Evolutionary conservation across 2,329 filamentous ascomycete species (phyloP).

Genomic region (Xylariaceae sp.): DNA sequence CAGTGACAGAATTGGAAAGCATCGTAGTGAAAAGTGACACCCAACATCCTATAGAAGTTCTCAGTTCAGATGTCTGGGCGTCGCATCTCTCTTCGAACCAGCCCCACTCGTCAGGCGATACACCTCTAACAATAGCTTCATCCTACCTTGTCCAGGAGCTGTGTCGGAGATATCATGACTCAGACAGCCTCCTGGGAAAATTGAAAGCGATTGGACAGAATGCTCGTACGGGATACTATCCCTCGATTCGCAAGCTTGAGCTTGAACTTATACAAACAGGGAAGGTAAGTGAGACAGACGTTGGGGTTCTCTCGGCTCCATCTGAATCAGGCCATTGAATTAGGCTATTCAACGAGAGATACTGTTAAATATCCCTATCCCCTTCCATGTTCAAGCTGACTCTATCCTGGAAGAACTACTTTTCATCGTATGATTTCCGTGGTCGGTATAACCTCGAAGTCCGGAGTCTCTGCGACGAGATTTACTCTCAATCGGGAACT

Average conservation of each 20-base stretch:
- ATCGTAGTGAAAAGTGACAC: slow-evolving; percentile 34
- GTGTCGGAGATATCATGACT: slow-evolving; percentile 32
- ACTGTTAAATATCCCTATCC: not conserved
- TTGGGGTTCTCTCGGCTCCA: not conserved
- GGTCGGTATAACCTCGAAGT: slow-evolving; percentile 39
- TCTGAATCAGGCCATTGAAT: not conserved
- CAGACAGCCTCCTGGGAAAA: slow-evolving; percentile 29
- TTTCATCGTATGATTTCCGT: slow-evolving; percentile 32
- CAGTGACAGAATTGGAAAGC: slow-evolving; percentile 42
- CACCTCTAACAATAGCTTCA: slow-evolving; percentile 34
- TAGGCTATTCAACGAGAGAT: not conserved
- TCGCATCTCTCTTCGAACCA: slow-evolving; percentile 36
- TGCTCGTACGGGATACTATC: slow-evolving; percentile 34
- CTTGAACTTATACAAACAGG: slow-evolving; percentile 47
- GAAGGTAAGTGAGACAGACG: slow-evolving; percentile 36
- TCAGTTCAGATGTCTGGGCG: slow-evolving; percentile 38
- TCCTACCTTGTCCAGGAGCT: slow-evolving; percentile 35
- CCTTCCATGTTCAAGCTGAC: slow-evolving; percentile 1
- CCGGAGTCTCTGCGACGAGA: slow-evolving; percentile 37
- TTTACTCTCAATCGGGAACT: slow-evolving; percentile 37
- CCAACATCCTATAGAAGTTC: slow-evolving; percentile 31
- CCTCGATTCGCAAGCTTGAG: slow-evolving; percentile 43
- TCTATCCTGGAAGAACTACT: slow-evolving; percentile 1
- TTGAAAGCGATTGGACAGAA: slow-evolving; percentile 35
- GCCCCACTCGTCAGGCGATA: slow-evolving; percentile 25